Conservation (phyloP, 2,329 filamentous ascomycete genomes). For the Clonostachys chloroleuca region DNA sequence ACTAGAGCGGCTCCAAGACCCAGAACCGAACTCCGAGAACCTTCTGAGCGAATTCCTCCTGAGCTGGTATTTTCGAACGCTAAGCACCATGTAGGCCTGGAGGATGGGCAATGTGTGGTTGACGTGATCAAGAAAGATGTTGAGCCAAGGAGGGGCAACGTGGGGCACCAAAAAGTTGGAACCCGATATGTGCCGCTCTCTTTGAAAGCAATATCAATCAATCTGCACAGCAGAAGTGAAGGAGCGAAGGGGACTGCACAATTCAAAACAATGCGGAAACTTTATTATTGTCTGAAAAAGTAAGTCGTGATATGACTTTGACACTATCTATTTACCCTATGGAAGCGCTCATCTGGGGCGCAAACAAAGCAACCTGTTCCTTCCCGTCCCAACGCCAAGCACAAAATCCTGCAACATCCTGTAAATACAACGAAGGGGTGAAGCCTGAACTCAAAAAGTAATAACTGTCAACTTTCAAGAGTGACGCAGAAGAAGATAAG, state of each 20-base stretch:
- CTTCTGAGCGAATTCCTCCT: too few species aligned
- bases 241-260: neutral
- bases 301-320: neutral
- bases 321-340: neutral
- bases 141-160: conserved; percentile 1
- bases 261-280: too few species aligned
- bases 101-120: neutral
- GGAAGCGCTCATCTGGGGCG: neutral
- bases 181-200: neutral
- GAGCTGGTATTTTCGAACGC: too few species aligned
- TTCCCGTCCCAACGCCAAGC: neutral
- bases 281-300: neutral
- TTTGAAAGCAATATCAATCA: neutral
- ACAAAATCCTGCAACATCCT: too few species aligned
- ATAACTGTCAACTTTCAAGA: neutral
- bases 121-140: neutral
- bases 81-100: too few species aligned
- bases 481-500: neutral
- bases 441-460: neutral
- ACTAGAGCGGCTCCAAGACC: too few species aligned
- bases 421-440: neutral
- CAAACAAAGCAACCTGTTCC: neutral
- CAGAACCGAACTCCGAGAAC: too few species aligned
- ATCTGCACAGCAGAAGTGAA: too few species aligned
- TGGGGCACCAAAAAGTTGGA: neutral